phyloP scores from a whole-genome alignment of 1,284 basidiomycete genomes.

The Heterobasidion parviporum region DNA sequence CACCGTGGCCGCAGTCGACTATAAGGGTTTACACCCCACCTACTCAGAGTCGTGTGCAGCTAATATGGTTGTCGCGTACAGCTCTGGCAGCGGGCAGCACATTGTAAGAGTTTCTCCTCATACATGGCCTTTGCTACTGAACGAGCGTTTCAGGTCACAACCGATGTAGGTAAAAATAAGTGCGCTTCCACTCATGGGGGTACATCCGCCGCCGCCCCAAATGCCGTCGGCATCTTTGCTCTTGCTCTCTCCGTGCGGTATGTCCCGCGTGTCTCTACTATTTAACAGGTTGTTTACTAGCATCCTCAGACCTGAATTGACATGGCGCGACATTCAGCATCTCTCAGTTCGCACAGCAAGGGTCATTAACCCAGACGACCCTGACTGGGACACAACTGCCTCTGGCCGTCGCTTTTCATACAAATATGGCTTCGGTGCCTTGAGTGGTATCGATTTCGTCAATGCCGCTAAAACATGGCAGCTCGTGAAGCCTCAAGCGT shows the following conservation, averaged over 20 bases:
- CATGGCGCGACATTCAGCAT: slow-evolving; percentile 96
- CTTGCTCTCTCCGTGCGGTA: slow-evolving; percentile 81
- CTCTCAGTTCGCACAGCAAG: slow-evolving; percentile 77
- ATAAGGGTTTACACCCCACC: slow-evolving; percentile 89
- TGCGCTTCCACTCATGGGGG: slow-evolving; percentile 89
- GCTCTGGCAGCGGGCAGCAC: slow-evolving; percentile 89
- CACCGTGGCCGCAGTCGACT: slow-evolving; percentile 91
- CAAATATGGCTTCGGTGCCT: slow-evolving; percentile 92
- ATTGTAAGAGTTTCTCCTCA: slow-evolving; percentile 55
- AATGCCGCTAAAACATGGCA: slow-evolving; percentile 78
- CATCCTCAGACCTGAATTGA: slow-evolving; percentile 70
- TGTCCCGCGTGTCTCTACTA: slow-evolving; percentile 16
- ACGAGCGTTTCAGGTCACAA: slow-evolving; percentile 68
- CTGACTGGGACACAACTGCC: slow-evolving; percentile 89
- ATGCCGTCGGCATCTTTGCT: slow-evolving; percentile 88
- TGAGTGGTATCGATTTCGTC: slow-evolving; percentile 83
- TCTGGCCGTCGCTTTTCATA: slow-evolving; percentile 84
- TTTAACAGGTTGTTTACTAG: slow-evolving; percentile 4
- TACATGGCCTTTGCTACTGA: slow-evolving; percentile 12
- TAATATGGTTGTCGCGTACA: slow-evolving; percentile 94
- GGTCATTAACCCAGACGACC: slow-evolving; percentile 82
- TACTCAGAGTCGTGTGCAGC: slow-evolving; percentile 98
- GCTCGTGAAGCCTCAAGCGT: slow-evolving; percentile 91
- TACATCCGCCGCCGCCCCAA: slow-evolving; percentile 95
- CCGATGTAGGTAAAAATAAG: slow-evolving; percentile 81